Base-by-base conservation (phyloP, 208 protist genomes). In the Phytomonas francai region DNA sequence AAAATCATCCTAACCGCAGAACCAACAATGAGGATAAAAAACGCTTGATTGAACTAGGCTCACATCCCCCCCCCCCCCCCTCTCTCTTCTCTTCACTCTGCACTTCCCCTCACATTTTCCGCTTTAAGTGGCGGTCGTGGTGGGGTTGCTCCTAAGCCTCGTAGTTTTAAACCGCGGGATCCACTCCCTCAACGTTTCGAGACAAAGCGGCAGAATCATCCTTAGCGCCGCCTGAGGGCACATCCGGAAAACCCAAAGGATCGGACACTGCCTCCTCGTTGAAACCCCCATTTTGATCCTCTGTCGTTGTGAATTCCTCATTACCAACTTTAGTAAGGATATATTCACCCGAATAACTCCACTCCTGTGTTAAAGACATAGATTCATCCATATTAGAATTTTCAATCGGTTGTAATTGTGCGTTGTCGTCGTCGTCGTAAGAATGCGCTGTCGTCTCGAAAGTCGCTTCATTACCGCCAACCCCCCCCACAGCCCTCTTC, bases 211-310 rank as follows among this genome's bases (percentile, higher is more conserved):
- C 39, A 45, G 39, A 45, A 45, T 45, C 19, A 2, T 11, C 39
- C 39, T 45, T 14, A 7, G 39, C 9, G 1, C 11, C 39, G 11
- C 11, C 39, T 2, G 19, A 3, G 39, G 39, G 39, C 39, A 1
- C 39, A 45, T 45, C 39, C 0, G 39, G 39, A 45, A 45, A 45
- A 2, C 19, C 39, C 39, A 45, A 45, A 45, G 39, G 39, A 3
- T 45, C 39, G 9, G 39, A 16, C 19, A 14, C 59, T 22, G 25
- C 28, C 39, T 25, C 63, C 27, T 54, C 42, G 28, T 74, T 70
- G 36, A 74, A 45, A 32, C 57, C 61, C 30, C 66, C 70, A 29
- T 57, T 62, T 34, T 72, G 70, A n/a, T n/a, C 70, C 0, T 25
- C 34, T 66, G 49, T 29, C 27, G 11, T 6, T 70, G 66, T 59